Percentiles rank a stretch among this genome's conserved stretches.
Evolutionary conservation across 129 eudicot genomes (phyloP).

Genomic region (Flaveria ramosissima): DNA sequence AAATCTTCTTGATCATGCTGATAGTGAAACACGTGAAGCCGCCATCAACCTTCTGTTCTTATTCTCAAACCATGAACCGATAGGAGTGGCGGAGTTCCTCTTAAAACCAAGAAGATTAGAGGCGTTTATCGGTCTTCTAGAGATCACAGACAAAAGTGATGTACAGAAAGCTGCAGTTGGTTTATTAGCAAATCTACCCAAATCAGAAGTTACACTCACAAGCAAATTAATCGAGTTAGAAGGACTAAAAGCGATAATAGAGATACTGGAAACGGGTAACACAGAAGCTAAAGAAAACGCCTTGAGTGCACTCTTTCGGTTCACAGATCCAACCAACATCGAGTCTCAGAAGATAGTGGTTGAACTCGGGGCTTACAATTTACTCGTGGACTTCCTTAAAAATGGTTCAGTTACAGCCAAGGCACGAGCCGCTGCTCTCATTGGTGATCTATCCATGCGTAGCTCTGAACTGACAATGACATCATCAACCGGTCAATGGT

Average conservation of each 20-base stretch:
- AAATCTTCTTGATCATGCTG: slow-evolving; percentile 55
- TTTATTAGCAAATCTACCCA: slow-evolving; percentile 67
- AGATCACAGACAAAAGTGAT: slow-evolving; percentile 44
- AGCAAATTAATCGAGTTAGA: slow-evolving; percentile 57
- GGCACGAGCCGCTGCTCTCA: slow-evolving; percentile 66
- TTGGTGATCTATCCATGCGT: slow-evolving; percentile 67
- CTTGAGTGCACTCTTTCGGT: slow-evolving; percentile 63
- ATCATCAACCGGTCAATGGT: slow-evolving; percentile 17
- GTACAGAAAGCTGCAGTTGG: slow-evolving; percentile 72
- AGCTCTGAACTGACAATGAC: slow-evolving; percentile 44
- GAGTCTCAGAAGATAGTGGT: slow-evolving; percentile 56
- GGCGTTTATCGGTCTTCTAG: slow-evolving; percentile 56
- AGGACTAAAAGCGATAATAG: slow-evolving; percentile 59
- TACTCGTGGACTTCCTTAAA: slow-evolving; percentile 48
- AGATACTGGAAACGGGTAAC: slow-evolving; percentile 48
- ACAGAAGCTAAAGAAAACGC: slow-evolving; percentile 70
- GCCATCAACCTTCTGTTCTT: slow-evolving; percentile 61
- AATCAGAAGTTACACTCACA: slow-evolving; percentile 56
- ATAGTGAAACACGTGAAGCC: slow-evolving; percentile 59
- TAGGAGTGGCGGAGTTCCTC: slow-evolving; percentile 63
- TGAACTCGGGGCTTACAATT: slow-evolving; percentile 39
- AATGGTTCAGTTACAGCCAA: slow-evolving; percentile 50
- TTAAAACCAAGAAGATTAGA: slow-evolving; percentile 60
- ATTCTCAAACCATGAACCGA: slow-evolving; percentile 65
- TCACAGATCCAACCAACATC: slow-evolving; percentile 68